Percentiles rank a stretch among this genome's conserved stretches.
These are phyloP conservation scores for Cymbopogon citratus DNA, from an alignment of 176 grass and related monocot genomes.

Conservation along the genomic window DNA sequence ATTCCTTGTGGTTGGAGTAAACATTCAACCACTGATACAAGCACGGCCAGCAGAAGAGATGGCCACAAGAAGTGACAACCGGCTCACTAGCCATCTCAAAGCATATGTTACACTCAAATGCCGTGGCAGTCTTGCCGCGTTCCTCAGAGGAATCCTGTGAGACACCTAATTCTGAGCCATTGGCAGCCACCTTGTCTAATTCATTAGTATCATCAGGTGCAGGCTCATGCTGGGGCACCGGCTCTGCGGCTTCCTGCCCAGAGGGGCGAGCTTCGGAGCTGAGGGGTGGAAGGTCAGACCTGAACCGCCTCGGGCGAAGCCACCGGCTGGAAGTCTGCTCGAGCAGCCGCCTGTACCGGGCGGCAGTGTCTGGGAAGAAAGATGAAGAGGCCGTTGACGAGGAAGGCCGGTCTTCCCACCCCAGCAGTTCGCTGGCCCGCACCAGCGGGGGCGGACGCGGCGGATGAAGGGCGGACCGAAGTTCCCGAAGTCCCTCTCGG, in stretches of 20 bases:
- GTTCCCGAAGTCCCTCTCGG: constrained; percentile 25
- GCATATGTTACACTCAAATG: constrained; percentile 95
- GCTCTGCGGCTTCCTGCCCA: constrained; percentile 19
- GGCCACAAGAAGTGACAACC: constrained; percentile 92
- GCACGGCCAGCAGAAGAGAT: constrained; percentile 98
- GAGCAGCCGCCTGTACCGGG: constrained; percentile 50
- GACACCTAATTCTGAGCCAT: constrained; percentile 38
- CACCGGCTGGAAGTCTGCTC: constrained; percentile 47
- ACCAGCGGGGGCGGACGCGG: constrained; percentile 26
- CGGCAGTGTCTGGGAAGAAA: constrained; percentile 29
- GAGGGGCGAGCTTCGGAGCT: constrained; percentile 38
- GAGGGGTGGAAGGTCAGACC: constrained; percentile 58
- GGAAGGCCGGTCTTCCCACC: constrained; percentile 47
- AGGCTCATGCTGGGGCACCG: constrained; percentile 29
- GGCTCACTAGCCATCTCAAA: constrained; percentile 93
- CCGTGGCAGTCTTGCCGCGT: constrained; percentile 42
- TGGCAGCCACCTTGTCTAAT: constrained; percentile 32
- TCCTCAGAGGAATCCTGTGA: constrained; percentile 40
- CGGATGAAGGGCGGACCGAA: constrained; percentile 36
- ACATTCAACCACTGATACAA: constrained; percentile 95
- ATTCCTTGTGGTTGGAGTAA: constrained; percentile 90
- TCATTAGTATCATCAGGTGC: constrained; percentile 29
- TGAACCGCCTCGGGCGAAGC: constrained; percentile 59
- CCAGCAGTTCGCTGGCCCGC: constrained; percentile 37
- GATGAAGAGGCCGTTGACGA: constrained; percentile 51